A percentile compares a stretch with the other conserved stretches of the same genome.
Evolutionary conservation across 192 early-diverging fungal species (phyloP).

Genomic region (Mortierella alpina): DNA sequence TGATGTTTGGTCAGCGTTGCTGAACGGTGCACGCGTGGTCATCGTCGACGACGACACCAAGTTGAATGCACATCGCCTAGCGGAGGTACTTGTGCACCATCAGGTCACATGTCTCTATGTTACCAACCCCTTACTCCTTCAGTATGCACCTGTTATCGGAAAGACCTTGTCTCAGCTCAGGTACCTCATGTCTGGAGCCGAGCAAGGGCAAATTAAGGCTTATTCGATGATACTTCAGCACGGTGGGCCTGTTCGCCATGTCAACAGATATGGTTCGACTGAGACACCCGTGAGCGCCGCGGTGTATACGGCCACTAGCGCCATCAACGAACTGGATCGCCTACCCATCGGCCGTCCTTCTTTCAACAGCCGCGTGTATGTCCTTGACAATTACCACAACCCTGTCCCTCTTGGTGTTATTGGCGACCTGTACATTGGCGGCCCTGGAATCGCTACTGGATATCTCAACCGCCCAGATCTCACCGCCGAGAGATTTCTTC

Average conservation of each 20-base stretch:
- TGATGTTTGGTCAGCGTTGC: no score
- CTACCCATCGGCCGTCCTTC: slow-evolving; percentile 5
- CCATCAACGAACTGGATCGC: neutral
- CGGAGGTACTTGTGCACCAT: no score
- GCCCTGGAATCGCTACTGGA: slow-evolving; percentile 47
- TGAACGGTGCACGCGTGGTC: no score
- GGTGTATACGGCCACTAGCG: neutral
- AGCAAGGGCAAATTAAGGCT: no score
- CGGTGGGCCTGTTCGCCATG: neutral
- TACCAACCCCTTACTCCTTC: no score
- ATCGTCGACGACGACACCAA: no score
- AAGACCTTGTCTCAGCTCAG: no score
- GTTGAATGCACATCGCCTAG: no score
- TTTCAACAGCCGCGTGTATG: slow-evolving; percentile 1
- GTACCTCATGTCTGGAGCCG: no score
- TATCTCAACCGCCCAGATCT: slow-evolving; percentile 55
- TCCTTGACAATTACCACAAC: slow-evolving; percentile 1
- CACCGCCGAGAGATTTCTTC: slow-evolving; percentile 40
- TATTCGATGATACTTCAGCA: no score
- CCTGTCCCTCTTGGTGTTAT: neutral
- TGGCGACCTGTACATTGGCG: slow-evolving; percentile 50
- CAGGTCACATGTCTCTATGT: no score
- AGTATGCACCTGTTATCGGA: no score
- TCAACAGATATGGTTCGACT: slow-evolving; percentile 54
- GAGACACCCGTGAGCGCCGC: slow-evolving; percentile 26